Conservation (phyloP, 495 filamentous ascomycete species). For the Lindgomyces ingoldianus region DNA sequence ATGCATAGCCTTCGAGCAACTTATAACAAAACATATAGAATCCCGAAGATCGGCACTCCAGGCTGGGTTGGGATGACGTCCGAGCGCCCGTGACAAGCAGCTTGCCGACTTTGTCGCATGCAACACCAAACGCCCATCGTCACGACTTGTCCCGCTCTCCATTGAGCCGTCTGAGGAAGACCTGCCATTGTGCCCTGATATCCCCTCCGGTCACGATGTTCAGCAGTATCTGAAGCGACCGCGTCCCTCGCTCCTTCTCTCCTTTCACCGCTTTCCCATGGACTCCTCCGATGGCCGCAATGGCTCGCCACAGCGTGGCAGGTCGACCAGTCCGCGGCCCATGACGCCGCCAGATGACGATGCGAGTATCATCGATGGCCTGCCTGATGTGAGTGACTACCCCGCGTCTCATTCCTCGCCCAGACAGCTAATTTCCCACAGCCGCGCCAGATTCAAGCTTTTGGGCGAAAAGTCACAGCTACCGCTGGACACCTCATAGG, state of each 20-base stretch:
- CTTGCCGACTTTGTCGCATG: conserved; percentile 7
- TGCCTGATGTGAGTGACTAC: conserved; percentile 19
- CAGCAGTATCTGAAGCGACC: neutral
- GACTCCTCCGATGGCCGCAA: conserved; percentile 23
- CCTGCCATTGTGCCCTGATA: neutral
- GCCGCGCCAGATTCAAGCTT: conserved; percentile 88
- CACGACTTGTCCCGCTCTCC: conserved; percentile 14
- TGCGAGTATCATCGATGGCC: conserved; percentile 23
- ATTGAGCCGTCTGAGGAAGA: neutral
- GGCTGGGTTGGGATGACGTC: conserved; percentile 9
- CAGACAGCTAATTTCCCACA: conserved; percentile 43
- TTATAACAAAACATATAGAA: too few relatives aligned
- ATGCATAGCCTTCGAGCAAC: neutral
- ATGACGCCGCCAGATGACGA: conserved; percentile 29
- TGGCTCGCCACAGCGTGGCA: conserved; percentile 34
- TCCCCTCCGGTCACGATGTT: conserved; percentile 2
- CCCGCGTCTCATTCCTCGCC: neutral
- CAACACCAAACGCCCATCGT: conserved; percentile 30
- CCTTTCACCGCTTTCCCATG: conserved; percentile 21
- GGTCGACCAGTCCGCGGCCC: conserved; percentile 35
- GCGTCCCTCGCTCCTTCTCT: conserved; percentile 1
- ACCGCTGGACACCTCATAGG: conserved; percentile 87
- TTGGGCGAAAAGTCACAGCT: conserved; percentile 90
- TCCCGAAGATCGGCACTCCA: conserved; percentile 2
- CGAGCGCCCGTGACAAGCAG: conserved; percentile 1